These are phyloP conservation scores for Lasiodiplodia hormozganensis DNA, from an alignment of 2,329 filamentous ascomycete species.

Conservation along the genomic window DNA sequence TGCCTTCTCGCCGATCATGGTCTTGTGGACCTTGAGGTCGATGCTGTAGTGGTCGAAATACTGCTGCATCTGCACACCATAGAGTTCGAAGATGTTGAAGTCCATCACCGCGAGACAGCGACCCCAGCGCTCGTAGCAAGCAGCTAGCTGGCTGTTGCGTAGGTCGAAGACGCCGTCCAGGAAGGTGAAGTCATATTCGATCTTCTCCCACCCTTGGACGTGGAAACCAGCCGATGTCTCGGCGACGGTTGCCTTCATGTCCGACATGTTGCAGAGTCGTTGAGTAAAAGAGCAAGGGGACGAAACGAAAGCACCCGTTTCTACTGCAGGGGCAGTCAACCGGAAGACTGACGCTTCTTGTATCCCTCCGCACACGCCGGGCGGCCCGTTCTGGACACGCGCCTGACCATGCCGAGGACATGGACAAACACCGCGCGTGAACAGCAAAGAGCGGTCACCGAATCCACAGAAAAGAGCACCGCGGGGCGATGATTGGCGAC, in stretches of 20 bases:
- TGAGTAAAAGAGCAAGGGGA: constrained; percentile 29
- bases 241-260: constrained; percentile 70
- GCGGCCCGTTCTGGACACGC: background rate
- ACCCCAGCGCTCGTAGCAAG: constrained; percentile 70
- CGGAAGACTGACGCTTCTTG: constrained; percentile 16
- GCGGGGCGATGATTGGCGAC: constrained; percentile 12
- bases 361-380: background rate
- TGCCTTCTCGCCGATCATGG: constrained; percentile 76
- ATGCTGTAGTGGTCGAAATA: constrained; percentile 73
- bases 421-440: background rate
- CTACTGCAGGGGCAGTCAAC: background rate
- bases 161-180: constrained; percentile 72
- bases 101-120: constrained; percentile 74
- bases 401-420: background rate
- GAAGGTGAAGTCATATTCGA: constrained; percentile 77
- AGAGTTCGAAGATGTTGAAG: constrained; percentile 72
- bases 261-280: constrained; percentile 64
- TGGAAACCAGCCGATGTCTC: constrained; percentile 72
- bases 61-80: constrained; percentile 68
- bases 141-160: constrained; percentile 66
- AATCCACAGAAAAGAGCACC: background rate
- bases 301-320: constrained; percentile 26
- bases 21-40: constrained; percentile 71
- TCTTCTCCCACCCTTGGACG: constrained; percentile 77
- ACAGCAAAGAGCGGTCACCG: constrained; percentile 8